Conservation (phyloP, 495 filamentous ascomycete genomes). For the Hypoxylon subgilvum region DNA sequence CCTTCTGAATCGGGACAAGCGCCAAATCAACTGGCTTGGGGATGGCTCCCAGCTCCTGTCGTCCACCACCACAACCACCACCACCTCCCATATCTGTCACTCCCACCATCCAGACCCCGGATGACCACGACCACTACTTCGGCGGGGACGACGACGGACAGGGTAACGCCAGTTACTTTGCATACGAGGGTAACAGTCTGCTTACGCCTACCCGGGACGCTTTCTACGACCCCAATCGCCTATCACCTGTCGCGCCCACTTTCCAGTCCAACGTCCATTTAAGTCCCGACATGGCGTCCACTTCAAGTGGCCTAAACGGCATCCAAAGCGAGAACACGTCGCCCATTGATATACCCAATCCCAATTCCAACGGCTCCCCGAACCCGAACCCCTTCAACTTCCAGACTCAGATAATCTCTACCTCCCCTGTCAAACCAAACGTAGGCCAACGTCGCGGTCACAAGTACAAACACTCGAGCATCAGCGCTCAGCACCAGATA, state of each 20-base stretch:
- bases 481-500: conserved; percentile 85
- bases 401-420: conserved; percentile 78
- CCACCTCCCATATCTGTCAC: conserved; percentile 39
- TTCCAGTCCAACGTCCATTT: conserved; percentile 51
- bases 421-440: conserved; percentile 79
- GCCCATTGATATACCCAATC: conserved; percentile 32
- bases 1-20: conserved; percentile 37
- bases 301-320: conserved; percentile 31
- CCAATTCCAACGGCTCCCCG: conserved; percentile 37
- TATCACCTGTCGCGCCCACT: conserved; percentile 66
- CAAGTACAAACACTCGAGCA: conserved; percentile 96
- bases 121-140: conserved; percentile 29
- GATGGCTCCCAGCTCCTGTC: conserved; percentile 36
- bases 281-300: conserved; percentile 44
- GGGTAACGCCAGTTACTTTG: conserved; percentile 16
- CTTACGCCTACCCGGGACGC: conserved; percentile 36
- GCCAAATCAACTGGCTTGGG: conserved; percentile 21
- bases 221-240: conserved; percentile 62
- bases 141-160: conserved; percentile 23
- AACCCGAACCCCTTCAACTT: conserved; percentile 87
- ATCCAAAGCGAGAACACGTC: conserved; percentile 20
- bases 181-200: conserved; percentile 19
- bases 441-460: conserved; percentile 93
- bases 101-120: conserved; percentile 39
- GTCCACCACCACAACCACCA: too few relatives aligned